Conservation (phyloP, 768 basidiomycete genomes). For the Mycena filopes region DNA sequence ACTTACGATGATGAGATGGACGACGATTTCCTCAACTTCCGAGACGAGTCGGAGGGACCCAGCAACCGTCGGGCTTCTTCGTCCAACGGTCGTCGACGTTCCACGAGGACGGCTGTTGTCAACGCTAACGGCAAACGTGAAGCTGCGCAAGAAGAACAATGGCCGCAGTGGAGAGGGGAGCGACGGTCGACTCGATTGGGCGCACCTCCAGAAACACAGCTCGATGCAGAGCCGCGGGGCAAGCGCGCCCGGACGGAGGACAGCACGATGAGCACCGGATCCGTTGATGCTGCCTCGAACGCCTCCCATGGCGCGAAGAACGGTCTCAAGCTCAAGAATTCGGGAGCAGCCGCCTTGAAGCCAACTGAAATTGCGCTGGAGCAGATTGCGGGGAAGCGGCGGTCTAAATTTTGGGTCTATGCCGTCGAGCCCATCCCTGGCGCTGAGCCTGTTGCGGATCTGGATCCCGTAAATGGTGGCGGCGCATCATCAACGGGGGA, state of each 20-base stretch:
- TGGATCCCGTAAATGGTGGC: slow-evolving; percentile 30
- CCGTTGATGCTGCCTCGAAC: slow-evolving; percentile 52
- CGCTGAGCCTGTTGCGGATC: slow-evolving; percentile 31
- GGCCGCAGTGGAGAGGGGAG: slow-evolving; percentile 77
- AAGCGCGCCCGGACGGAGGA: slow-evolving; percentile 87
- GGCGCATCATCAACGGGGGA: slow-evolving; percentile 32
- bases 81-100: slow-evolving; percentile 58
- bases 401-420: slow-evolving; percentile 90
- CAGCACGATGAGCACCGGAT: slow-evolving; percentile 68
- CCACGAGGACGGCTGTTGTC: slow-evolving; percentile 58
- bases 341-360: slow-evolving; percentile 74
- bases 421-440: slow-evolving; percentile 78
- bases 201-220: slow-evolving; percentile 58
- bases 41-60: slow-evolving; percentile 55
- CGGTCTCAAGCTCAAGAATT: slow-evolving; percentile 58
- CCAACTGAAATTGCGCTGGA: slow-evolving; percentile 81
- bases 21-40: slow-evolving; percentile 59
- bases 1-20: slow-evolving; percentile 74
- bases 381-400: slow-evolving; percentile 81
- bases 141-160: slow-evolving; percentile 59
- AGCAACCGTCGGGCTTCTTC: slow-evolving; percentile 47
- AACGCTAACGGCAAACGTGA: slow-evolving; percentile 67
- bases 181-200: slow-evolving; percentile 77
- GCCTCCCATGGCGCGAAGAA: slow-evolving; percentile 46
- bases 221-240: slow-evolving; percentile 59